These are phyloP conservation scores for Blastobotrys parvus DNA, from an alignment of 805 yeast genomes.

Conservation along the genomic window DNA sequence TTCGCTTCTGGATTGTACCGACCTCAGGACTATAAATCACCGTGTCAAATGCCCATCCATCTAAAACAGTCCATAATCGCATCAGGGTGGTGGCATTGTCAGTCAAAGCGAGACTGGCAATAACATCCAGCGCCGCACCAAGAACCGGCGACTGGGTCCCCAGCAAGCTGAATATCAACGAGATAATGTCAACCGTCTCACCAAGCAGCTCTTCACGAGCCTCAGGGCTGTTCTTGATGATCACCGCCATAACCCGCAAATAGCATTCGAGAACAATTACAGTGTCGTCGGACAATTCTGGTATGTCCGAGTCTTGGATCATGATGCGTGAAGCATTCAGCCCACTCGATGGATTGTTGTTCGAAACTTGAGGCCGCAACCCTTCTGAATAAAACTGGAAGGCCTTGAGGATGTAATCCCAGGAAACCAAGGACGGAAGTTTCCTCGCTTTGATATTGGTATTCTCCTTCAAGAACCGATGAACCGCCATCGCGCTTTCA, in stretches of 20 bases:
- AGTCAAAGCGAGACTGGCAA: conserved; percentile 49
- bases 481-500: conserved; percentile 37
- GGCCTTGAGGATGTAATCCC: conserved; percentile 47
- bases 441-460: neutral
- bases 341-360: conserved; percentile 1
- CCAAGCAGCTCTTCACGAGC: conserved; percentile 27
- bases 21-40: conserved; percentile 25
- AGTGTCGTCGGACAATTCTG: conserved; percentile 73
- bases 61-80: conserved; percentile 61
- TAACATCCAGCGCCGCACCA: conserved; percentile 49
- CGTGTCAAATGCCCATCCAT: conserved; percentile 53
- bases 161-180: conserved; percentile 36
- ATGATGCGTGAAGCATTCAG: conserved; percentile 7
- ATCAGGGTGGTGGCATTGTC: conserved; percentile 32
- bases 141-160: conserved; percentile 39
- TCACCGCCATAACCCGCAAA: conserved; percentile 53
- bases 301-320: conserved; percentile 28
- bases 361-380: conserved; percentile 22
- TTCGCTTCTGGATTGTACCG: conserved; percentile 19
- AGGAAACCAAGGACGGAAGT: conserved; percentile 31
- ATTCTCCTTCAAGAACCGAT: conserved; percentile 13
- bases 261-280: conserved; percentile 66
- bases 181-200: conserved; percentile 2
- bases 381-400: conserved; percentile 44
- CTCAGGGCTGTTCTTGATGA: conserved; percentile 35